Evolutionary conservation across 1,284 basidiomycete species (phyloP).

Genomic region (Moesziomyces antarcticus): DNA sequence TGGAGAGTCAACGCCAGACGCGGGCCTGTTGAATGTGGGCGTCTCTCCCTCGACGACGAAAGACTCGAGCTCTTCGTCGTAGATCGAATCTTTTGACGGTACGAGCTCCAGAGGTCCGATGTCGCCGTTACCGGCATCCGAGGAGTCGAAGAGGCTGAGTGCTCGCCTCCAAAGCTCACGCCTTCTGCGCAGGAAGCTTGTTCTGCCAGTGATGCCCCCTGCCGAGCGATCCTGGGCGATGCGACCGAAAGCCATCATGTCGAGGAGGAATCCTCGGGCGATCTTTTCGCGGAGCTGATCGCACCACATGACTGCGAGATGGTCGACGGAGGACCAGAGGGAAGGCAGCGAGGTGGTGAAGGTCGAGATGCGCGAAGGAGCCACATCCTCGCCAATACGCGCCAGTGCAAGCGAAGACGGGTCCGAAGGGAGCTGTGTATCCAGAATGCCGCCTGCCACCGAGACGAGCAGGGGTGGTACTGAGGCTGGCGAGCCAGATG

Average conservation of each 20-base stretch:
- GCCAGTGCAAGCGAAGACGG: slow-evolving; percentile 77
- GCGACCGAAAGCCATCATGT: slow-evolving; percentile 46
- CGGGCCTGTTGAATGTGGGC: slow-evolving; percentile 6
- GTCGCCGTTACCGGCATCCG: slow-evolving; percentile 38
- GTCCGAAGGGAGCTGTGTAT: slow-evolving; percentile 92
- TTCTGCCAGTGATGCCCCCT: slow-evolving; percentile 17
- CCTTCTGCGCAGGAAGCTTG: slow-evolving; percentile 31
- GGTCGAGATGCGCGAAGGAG: slow-evolving; percentile 68
- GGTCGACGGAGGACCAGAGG: slow-evolving; percentile 93
- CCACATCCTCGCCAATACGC: slow-evolving; percentile 17
- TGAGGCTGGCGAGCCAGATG: not conserved
- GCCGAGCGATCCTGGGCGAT: slow-evolving; percentile 26
- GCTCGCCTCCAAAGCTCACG: slow-evolving; percentile 53
- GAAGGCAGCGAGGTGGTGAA: slow-evolving; percentile 89
- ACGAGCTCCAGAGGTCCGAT: slow-evolving; percentile 21
- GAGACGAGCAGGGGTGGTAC: slow-evolving; percentile 76
- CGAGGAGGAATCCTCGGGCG: slow-evolving; percentile 70
- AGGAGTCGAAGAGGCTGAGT: slow-evolving; percentile 38
- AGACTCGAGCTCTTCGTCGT: slow-evolving; percentile 24
- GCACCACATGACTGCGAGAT: slow-evolving; percentile 98
- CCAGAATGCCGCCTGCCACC: slow-evolving; percentile 90
- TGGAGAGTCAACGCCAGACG: slow-evolving; percentile 12
- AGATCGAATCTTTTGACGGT: slow-evolving; percentile 1
- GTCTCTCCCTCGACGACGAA: slow-evolving; percentile 28
- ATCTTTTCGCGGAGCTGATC: slow-evolving; percentile 92